phyloP scores from a whole-genome alignment of 2,329 filamentous ascomycete genomes.

The Claviceps cyperi region DNA sequence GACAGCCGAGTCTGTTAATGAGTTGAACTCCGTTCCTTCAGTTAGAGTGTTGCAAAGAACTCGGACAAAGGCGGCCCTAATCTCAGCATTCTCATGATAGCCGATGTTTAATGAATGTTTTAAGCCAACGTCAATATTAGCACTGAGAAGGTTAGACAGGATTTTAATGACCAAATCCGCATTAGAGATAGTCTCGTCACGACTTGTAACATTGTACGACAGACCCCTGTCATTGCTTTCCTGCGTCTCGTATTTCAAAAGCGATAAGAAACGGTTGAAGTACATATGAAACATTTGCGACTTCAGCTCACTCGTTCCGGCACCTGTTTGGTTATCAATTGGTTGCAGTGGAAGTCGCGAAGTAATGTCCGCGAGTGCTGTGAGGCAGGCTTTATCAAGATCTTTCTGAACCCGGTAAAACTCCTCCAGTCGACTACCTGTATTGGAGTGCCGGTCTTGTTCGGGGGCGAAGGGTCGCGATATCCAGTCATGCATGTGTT shows the following conservation, averaged over 20 bases:
- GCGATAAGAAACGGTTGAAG: conserved; percentile 53
- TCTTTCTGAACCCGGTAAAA: conserved; percentile 44
- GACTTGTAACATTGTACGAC: conserved; percentile 20
- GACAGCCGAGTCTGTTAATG: conserved; percentile 50
- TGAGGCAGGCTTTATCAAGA: conserved; percentile 50
- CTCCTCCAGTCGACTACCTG: conserved; percentile 40
- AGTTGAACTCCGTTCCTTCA: conserved; percentile 59
- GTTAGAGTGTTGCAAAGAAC: conserved; percentile 56
- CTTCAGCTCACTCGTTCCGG: conserved; percentile 52
- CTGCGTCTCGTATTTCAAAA: conserved; percentile 43
- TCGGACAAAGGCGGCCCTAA: conserved; percentile 54
- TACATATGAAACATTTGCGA: conserved; percentile 59
- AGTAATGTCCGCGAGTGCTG: conserved; percentile 49
- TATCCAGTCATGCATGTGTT: conserved; percentile 56
- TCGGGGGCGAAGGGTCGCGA: conserved; percentile 40
- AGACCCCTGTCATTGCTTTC: conserved; percentile 22
- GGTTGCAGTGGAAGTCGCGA: conserved; percentile 53
- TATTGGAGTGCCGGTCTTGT: conserved; percentile 17
- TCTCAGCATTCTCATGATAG: conserved; percentile 56
- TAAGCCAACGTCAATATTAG: conserved; percentile 56
- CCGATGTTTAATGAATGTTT: conserved; percentile 57
- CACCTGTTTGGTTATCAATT: conserved; percentile 49
- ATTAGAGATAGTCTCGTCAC: conserved; percentile 40
- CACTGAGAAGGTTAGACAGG: conserved; percentile 53
- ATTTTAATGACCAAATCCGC: conserved; percentile 53